Percentiles rank a stretch among this genome's conserved stretches.
phyloP scores from a whole-genome alignment of 2,329 filamentous ascomycete genomes.

The Orbilia quercus region DNA sequence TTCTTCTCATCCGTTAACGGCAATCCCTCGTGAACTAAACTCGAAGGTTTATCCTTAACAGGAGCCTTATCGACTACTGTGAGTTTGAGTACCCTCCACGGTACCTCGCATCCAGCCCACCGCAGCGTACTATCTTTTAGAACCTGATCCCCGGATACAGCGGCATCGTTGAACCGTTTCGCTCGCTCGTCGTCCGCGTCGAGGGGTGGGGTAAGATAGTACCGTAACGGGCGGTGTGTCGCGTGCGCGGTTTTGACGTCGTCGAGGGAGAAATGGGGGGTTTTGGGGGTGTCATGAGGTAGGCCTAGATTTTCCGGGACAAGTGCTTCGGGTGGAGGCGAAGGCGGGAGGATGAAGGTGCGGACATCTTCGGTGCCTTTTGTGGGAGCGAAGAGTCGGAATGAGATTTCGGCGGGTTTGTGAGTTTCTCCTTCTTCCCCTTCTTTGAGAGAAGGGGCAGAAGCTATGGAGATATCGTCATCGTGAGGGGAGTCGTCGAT shows the following conservation, averaged over 20 bases:
- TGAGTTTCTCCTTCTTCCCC: no score
- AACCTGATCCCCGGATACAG: slow-evolving; percentile 44
- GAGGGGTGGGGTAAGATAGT: slow-evolving; percentile 51
- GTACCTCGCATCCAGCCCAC: slow-evolving; percentile 45
- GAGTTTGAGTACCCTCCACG: slow-evolving; percentile 43
- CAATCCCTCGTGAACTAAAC: slow-evolving; percentile 7
- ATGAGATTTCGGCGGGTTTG: slow-evolving; percentile 38
- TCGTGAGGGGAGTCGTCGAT: slow-evolving; percentile 8
- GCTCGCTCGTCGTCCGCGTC: slow-evolving; percentile 33
- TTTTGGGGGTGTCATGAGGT: slow-evolving; percentile 14
- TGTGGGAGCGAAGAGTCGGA: slow-evolving; percentile 51
- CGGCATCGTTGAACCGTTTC: slow-evolving; percentile 18
- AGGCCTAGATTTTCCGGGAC: slow-evolving; percentile 29
- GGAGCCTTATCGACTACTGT: background rate
- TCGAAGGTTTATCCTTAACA: slow-evolving; percentile 2
- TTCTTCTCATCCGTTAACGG: background rate
- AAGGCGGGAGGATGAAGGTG: slow-evolving; percentile 39
- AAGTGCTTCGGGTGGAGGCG: slow-evolving; percentile 40
- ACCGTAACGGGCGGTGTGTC: slow-evolving; percentile 38
- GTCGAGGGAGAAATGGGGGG: slow-evolving; percentile 33
- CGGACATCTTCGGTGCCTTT: slow-evolving; percentile 29
- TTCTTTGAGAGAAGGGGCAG: slow-evolving; percentile 6
- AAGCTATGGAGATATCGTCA: slow-evolving; percentile 28
- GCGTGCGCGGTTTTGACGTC: slow-evolving; percentile 48
- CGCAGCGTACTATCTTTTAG: slow-evolving; percentile 23